A percentile compares a stretch with the other conserved stretches of the same genome.
Evolutionary conservation across 345 rosid genomes (phyloP).

Genomic region (Ceriops zippeliana): DNA sequence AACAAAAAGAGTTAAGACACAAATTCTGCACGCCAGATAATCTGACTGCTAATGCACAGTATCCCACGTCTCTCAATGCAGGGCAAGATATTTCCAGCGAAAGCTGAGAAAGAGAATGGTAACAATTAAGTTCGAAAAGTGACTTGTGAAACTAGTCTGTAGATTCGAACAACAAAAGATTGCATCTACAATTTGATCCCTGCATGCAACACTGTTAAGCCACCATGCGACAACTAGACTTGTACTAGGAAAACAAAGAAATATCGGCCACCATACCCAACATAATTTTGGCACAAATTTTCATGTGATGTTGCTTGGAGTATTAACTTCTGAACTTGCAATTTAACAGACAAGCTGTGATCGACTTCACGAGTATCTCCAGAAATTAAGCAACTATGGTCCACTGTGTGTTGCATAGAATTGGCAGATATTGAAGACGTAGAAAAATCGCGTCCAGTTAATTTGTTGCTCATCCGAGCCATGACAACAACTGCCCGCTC

Average conservation of each 20-base stretch:
- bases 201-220: neutral
- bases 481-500: conserved; percentile 92
- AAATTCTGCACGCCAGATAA: neutral
- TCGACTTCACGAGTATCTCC: conserved; percentile 90
- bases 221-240: neutral
- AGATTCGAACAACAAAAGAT: neutral
- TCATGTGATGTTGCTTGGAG: conserved; percentile 82
- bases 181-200: neutral
- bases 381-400: conserved; percentile 64
- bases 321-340: conserved; percentile 95
- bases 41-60: no score
- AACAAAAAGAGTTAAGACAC: neutral
- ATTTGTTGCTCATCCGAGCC: conserved; percentile 91
- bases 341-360: conserved; percentile 80
- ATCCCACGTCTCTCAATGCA: no score
- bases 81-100: no score
- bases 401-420: conserved; percentile 48
- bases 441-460: conserved; percentile 92
- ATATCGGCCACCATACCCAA: conserved; percentile 60
- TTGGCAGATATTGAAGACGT: conserved; percentile 44
- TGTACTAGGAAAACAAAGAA: neutral
- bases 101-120: no score
- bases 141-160: no score
- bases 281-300: conserved; percentile 93
- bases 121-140: no score